Percentiles rank a stretch among this genome's conserved stretches.
Conservation (phyloP, 2,329 filamentous ascomycete species). For the Trematosphaeria pertusa region DNA sequence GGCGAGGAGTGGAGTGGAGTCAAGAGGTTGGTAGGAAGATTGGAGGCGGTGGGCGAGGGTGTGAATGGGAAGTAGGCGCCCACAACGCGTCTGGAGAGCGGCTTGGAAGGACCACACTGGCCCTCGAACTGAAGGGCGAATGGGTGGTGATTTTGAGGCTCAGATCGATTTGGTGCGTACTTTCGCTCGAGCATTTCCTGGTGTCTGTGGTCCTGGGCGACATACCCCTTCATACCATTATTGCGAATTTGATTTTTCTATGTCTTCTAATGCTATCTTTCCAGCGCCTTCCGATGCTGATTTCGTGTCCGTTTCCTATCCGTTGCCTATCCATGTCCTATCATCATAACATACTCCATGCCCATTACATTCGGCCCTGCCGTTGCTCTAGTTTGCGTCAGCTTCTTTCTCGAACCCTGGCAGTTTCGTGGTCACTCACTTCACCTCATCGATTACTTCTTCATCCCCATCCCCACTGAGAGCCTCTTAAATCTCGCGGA, state of each 20-base stretch:
- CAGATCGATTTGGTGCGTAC: neutral
- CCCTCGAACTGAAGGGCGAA: neutral
- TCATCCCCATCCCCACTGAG: neutral
- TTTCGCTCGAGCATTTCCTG: conserved; percentile 2
- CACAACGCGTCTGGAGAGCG: neutral
- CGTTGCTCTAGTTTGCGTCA: neutral
- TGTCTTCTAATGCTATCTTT: neutral
- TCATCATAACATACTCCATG: no score
- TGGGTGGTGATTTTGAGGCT: neutral
- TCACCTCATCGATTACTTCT: neutral
- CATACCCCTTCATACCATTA: neutral
- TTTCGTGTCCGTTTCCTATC: neutral
- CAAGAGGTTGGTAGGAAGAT: conserved; percentile 82
- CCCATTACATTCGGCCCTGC: neutral
- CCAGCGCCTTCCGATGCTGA: neutral
- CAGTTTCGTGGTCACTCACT: neutral
- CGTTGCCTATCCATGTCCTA: no score
- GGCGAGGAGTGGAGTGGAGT: conserved; percentile 92
- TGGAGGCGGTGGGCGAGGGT: conserved; percentile 60
- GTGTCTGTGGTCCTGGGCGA: neutral
- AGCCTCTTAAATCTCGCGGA: neutral
- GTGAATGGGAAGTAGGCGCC: conserved; percentile 29
- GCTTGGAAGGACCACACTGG: neutral
- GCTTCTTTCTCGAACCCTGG: neutral
- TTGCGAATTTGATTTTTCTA: neutral